Percentiles rank a stretch among this genome's conserved stretches.
These are phyloP conservation scores for Takashimella koratensis DNA, from an alignment of 1,284 basidiomycete genomes.

Conservation along the genomic window DNA sequence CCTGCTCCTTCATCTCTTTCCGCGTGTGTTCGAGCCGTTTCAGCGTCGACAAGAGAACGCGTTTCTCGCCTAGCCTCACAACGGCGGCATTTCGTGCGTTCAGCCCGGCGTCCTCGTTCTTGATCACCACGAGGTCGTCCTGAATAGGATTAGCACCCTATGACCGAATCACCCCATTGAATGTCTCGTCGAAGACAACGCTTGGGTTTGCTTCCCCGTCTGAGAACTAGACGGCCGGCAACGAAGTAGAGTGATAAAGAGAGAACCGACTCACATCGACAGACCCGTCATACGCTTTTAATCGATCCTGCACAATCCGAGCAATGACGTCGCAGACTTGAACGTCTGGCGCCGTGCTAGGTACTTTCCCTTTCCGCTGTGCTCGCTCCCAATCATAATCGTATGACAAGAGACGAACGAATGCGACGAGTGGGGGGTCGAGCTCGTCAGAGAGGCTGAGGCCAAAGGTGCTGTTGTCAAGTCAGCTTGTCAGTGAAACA, in stretches of 20 bases:
- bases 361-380: constrained; percentile 67
- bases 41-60: constrained; percentile 34
- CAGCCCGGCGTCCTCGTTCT: constrained; percentile 12
- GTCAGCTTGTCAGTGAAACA: constrained; percentile 3
- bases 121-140: constrained; percentile 39
- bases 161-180: too few relatives aligned
- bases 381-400: constrained; percentile 64
- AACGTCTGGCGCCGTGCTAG: constrained; percentile 65
- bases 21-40: background rate
- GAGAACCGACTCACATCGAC: constrained; percentile 7
- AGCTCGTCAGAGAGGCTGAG: constrained; percentile 56
- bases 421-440: constrained; percentile 64
- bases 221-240: too few relatives aligned
- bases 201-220: too few relatives aligned
- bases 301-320: constrained; percentile 50
- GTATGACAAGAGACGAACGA: constrained; percentile 66
- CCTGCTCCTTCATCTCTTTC: background rate
- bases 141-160: too few relatives aligned
- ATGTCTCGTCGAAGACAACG: too few relatives aligned
- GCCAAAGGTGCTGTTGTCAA: constrained; percentile 57
- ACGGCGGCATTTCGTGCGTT: constrained; percentile 39
- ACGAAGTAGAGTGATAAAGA: background rate
- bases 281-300: constrained; percentile 4
- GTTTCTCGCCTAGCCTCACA: constrained; percentile 51
- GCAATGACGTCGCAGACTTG: constrained; percentile 48